Evolutionary conservation across 805 yeast species (phyloP).

Genomic region (Lachancea sp.): DNA sequence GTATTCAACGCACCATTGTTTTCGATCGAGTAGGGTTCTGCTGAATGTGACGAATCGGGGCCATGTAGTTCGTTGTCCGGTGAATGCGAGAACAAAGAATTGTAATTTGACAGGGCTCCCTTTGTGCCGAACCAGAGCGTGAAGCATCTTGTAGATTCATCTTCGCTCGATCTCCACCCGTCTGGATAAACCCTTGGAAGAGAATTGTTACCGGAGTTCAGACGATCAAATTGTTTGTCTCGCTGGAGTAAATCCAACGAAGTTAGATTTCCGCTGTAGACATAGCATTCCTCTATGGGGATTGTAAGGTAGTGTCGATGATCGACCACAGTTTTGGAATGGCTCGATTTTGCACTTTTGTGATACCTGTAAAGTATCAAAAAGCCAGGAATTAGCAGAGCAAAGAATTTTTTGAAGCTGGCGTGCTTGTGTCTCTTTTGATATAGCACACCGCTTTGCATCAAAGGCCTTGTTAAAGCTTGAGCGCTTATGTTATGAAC

Average conservation of each 20-base stretch:
- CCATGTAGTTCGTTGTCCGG: background rate
- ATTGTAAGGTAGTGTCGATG: constrained; percentile 51
- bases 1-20: background rate
- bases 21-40: background rate
- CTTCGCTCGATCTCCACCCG: constrained; percentile 81
- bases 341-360: constrained; percentile 41
- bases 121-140: constrained; percentile 79
- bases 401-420: constrained; percentile 54
- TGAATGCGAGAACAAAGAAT: background rate
- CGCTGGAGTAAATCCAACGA: constrained; percentile 47
- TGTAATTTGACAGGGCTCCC: constrained; percentile 35
- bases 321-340: constrained; percentile 41
- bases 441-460: constrained; percentile 60
- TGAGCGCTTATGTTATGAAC: constrained; percentile 51
- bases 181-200: constrained; percentile 71
- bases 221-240: constrained; percentile 40
- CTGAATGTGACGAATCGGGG: background rate
- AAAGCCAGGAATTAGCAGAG: constrained; percentile 64
- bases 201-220: constrained; percentile 48
- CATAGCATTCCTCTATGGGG: constrained; percentile 61
- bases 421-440: constrained; percentile 66
- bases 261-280: constrained; percentile 65
- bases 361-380: constrained; percentile 51
- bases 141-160: constrained; percentile 67
- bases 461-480: constrained; percentile 53